phyloP scores from a whole-genome alignment of 768 basidiomycete species.

The Hygrocybe coccinea region DNA sequence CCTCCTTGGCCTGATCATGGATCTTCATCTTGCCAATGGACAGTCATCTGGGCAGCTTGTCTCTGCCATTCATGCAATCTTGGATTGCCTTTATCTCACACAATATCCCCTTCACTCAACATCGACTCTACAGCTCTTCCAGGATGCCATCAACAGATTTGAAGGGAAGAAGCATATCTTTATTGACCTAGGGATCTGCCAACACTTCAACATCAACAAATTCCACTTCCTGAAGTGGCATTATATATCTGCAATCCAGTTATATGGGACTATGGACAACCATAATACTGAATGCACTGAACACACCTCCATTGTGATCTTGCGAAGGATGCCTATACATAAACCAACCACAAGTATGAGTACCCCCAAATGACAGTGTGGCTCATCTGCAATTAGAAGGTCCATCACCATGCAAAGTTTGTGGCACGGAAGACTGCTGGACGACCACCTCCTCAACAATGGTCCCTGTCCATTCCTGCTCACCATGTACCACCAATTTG shows the following conservation, averaged over 20 bases:
- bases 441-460: not conserved
- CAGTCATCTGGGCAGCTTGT: conserved; percentile 28
- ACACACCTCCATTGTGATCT: conserved; percentile 39
- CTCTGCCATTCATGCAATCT: too few species aligned
- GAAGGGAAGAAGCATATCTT: conserved; percentile 36
- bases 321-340: conserved; percentile 33
- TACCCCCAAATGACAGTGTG: conserved; percentile 36
- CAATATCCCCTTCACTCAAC: too few species aligned
- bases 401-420: conserved; percentile 21
- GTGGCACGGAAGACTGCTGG: conserved; percentile 19
- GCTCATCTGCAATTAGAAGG: conserved; percentile 32
- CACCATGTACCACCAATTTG: not conserved
- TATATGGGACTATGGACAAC: conserved; percentile 35
- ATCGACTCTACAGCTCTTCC: too few species aligned
- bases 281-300: conserved; percentile 39
- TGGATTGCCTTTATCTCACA: too few species aligned
- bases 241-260: conserved; percentile 28
- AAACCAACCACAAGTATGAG: conserved; percentile 35
- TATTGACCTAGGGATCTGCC: conserved; percentile 27
- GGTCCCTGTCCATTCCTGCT: not conserved
- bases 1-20: conserved; percentile 29
- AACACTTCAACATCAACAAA: conserved; percentile 41
- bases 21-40: conserved; percentile 14
- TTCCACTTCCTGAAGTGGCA: conserved; percentile 33
- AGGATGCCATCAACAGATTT: too few species aligned